A percentile compares a stretch with the other conserved stretches of the same genome.
Evolutionary conservation across 495 filamentous ascomycete genomes (phyloP).

Genomic region (Aspergillus nanangensis): DNA sequence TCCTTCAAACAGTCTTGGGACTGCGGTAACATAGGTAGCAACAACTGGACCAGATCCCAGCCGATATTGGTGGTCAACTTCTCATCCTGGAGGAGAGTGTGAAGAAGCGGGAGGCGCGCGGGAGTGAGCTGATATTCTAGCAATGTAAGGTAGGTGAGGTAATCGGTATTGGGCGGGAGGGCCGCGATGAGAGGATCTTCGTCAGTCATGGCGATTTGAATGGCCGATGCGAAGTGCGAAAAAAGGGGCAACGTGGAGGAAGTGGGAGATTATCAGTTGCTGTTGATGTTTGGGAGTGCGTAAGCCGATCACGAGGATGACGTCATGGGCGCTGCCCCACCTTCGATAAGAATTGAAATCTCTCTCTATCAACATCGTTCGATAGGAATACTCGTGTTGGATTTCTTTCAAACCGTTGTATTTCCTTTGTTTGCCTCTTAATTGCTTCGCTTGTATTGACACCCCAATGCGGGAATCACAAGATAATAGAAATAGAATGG

Average conservation of each 20-base stretch:
- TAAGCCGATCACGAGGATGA: background rate
- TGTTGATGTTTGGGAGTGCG: background rate
- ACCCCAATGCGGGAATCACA: too few species aligned
- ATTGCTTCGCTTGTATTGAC: too few species aligned
- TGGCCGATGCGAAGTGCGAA: slow-evolving; percentile 4
- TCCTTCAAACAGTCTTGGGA: slow-evolving; percentile 71
- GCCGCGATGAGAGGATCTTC: slow-evolving; percentile 44
- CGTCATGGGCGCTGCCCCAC: too few species aligned
- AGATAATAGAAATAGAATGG: too few species aligned
- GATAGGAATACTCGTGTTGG: too few species aligned
- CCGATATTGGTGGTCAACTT: slow-evolving; percentile 85
- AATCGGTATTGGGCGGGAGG: slow-evolving; percentile 70
- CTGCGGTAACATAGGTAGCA: slow-evolving; percentile 70
- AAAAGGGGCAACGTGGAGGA: slow-evolving; percentile 6
- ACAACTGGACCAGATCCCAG: slow-evolving; percentile 88
- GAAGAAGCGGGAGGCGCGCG: slow-evolving; percentile 70
- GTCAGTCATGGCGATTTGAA: slow-evolving; percentile 20
- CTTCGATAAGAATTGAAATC: too few species aligned
- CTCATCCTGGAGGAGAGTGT: slow-evolving; percentile 77
- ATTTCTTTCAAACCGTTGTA: too few species aligned
- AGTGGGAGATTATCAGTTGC: background rate
- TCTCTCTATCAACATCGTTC: too few species aligned
- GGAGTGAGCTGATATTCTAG: slow-evolving; percentile 78
- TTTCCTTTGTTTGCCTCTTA: too few species aligned
- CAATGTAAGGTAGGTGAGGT: slow-evolving; percentile 83